Conservation (phyloP, 2,329 filamentous ascomycete genomes). For the Pseudogymnoascus sp. region DNA sequence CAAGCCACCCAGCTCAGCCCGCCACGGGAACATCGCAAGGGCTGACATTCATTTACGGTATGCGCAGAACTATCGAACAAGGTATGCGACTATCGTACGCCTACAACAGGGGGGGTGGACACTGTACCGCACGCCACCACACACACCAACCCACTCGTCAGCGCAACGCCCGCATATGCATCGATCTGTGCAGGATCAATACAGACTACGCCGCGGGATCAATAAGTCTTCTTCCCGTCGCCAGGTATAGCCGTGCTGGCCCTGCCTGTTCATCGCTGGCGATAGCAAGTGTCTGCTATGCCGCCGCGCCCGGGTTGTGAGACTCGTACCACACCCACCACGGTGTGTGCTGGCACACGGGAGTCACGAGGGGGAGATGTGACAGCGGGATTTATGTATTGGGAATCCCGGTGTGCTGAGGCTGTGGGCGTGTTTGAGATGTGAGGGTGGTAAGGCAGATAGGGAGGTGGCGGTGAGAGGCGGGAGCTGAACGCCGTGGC, state of each 20-base stretch:
- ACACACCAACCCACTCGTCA: no score
- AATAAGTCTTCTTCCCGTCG: background rate
- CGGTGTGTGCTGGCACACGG: background rate
- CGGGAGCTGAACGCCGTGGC: background rate
- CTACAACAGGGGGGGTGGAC: no score
- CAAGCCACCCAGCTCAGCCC: no score
- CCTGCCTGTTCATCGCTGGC: background rate
- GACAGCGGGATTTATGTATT: background rate
- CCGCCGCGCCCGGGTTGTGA: no score
- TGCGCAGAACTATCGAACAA: background rate
- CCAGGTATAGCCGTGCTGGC: background rate
- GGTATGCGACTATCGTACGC: background rate
- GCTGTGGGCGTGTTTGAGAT: no score
- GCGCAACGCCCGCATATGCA: background rate
- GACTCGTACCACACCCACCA: background rate
- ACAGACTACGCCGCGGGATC: background rate
- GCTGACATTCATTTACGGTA: no score
- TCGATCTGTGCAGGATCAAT: background rate
- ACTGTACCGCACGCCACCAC: no score
- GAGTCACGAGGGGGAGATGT: background rate
- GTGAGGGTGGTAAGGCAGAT: background rate
- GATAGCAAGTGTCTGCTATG: background rate
- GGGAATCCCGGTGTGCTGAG: background rate
- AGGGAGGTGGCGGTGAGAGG: background rate
- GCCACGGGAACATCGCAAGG: no score